phyloP scores from a whole-genome alignment of 768 basidiomycete species.

The Kwoniella bestiolae region DNA sequence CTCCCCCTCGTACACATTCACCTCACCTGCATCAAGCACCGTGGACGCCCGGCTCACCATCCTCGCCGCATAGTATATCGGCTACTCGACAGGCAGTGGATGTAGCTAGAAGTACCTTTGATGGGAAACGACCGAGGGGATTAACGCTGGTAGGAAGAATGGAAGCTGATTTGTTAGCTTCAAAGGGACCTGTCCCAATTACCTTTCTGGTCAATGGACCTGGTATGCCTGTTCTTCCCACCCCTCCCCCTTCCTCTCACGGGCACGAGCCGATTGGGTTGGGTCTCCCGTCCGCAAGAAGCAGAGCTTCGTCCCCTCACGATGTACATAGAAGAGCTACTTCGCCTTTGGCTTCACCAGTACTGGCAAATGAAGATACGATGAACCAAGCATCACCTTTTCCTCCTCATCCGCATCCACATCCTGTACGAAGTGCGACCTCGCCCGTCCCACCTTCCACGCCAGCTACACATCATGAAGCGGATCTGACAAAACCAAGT shows the following conservation, averaged over 20 bases:
- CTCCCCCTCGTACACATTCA: conserved; percentile 3
- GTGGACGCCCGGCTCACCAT: conserved; percentile 39
- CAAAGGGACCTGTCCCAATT: conserved; percentile 54
- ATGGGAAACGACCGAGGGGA: conserved; percentile 33
- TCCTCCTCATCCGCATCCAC: conserved; percentile 44
- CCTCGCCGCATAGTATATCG: conserved; percentile 43
- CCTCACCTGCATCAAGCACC: conserved; percentile 12
- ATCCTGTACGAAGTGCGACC: conserved; percentile 34
- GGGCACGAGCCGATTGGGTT: conserved; percentile 23
- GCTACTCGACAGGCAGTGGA: conserved; percentile 48
- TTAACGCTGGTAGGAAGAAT: conserved; percentile 53
- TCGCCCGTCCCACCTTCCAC: conserved; percentile 21
- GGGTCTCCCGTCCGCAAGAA: conserved; percentile 28
- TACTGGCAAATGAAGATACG: conserved; percentile 6
- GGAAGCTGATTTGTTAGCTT: conserved; percentile 45
- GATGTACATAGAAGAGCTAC: conserved; percentile 9
- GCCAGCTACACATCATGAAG: neutral
- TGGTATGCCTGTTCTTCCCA: conserved; percentile 13
- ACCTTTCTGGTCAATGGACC: conserved; percentile 47
- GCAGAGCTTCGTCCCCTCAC: conserved; percentile 13
- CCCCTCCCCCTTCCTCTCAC: neutral
- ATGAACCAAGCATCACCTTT: conserved; percentile 19
- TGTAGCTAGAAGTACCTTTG: conserved; percentile 31
- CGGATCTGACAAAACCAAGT: conserved; percentile 15
- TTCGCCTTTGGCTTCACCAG: conserved; percentile 18